Base-by-base conservation (phyloP, 495 filamentous ascomycete genomes). In the Hyaloscypha bicolor region DNA sequence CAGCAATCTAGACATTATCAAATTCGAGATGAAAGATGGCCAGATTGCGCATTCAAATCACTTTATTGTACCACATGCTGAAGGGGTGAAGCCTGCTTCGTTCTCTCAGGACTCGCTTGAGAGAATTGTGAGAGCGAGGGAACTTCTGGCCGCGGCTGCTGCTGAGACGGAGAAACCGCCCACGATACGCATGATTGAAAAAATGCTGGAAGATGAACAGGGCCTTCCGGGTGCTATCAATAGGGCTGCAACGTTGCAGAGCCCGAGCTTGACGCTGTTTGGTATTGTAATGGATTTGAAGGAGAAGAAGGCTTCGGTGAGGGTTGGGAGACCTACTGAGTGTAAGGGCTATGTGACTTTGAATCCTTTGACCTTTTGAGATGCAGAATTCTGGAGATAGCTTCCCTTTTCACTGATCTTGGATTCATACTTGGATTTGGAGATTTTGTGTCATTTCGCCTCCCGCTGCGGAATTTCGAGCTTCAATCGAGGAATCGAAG, bases 11-110 rank as follows among this genome's bases (percentile, higher is more conserved):
- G 81, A 78, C 2, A 81, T 83, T 0, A 70, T 85, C 0, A 87
- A 87, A 0, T 76, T 90, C n/a, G 89, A 90, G 72, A 83, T 86
- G 66, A 86, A 85, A 6, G 79, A 79, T 19, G 81, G 81, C 0
- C 71, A 80, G 14, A 76, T 91, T 8, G 79, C 77, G 5, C 89
- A 91, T 73, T 83, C 88, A 33, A 91, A 91, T 69, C 88, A 91
- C 65, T 83, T 86, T 37, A 59, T 90, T 32, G 29, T 9, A 6
- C n/a, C 55, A 19, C 66, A 68, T 53, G 29, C 19, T n/a, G 66
- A 60, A 4, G 22, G 45, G 6, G 29, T n/a, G 19, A 72, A 78
- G 19, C 79, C 82, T 21, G 76, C 76, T 51, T 67, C 56, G 64
- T 32, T 67, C 11, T 45, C 42, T 9, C 69, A 53, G 5, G 73